phyloP scores from a whole-genome alignment of 495 filamentous ascomycete species.

The Talaromyces adpressus region DNA sequence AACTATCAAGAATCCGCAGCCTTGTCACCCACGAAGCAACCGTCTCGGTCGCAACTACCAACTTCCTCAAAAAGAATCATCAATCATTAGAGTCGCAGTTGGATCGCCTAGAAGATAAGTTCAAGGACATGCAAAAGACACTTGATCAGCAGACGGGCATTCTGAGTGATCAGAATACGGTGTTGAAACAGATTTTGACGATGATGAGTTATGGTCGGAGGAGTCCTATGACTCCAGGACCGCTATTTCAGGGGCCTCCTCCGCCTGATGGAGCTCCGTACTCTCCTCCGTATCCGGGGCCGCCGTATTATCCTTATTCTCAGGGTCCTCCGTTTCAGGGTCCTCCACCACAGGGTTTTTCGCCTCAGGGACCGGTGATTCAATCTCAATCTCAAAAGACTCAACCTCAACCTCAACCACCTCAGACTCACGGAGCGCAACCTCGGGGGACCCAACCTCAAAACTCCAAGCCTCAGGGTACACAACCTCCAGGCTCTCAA shows the following conservation, averaged over 20 bases:
- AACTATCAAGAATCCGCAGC: not conserved
- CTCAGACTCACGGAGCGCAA: not conserved
- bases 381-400: no score
- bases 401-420: not conserved
- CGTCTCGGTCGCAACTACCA: not conserved
- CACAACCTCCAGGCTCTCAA: not conserved
- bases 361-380: not conserved
- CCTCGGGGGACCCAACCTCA: not conserved
- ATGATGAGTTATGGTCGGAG: not conserved
- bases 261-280: not conserved
- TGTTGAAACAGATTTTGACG: not conserved
- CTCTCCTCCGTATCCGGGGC: not conserved
- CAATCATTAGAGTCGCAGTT: not conserved
- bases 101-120: not conserved
- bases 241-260: not conserved
- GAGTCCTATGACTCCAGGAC: not conserved
- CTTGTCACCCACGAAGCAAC: not conserved
- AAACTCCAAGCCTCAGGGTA: not conserved
- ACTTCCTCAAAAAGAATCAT: not conserved
- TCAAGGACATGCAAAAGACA: not conserved
- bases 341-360: not conserved
- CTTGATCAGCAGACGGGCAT: not conserved
- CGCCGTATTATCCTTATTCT: no score
- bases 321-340: not conserved
- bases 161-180: not conserved